Evolutionary conservation across 495 filamentous ascomycete species (phyloP).

Genomic region (Podospora sp.): DNA sequence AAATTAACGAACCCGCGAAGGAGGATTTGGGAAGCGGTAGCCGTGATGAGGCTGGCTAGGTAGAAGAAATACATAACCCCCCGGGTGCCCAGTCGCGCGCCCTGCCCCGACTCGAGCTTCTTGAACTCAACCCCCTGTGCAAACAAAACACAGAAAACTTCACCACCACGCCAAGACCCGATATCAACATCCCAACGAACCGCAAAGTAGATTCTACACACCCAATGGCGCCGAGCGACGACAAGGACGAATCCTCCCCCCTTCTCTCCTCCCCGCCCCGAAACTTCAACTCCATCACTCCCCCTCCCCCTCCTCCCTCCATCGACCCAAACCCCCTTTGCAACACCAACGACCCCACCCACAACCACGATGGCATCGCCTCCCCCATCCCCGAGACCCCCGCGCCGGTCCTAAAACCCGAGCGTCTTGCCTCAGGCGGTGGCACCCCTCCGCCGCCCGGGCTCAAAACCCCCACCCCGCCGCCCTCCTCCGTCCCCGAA

Average conservation of each 20-base stretch:
- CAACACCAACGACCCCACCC: slow-evolving; percentile 6
- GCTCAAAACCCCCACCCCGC: neutral
- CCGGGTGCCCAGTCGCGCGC: neutral
- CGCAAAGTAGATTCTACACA: neutral
- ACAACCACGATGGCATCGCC: slow-evolving; percentile 1
- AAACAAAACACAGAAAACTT: neutral
- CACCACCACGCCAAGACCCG: neutral
- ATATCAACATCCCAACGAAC: no score
- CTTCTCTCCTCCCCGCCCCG: neutral
- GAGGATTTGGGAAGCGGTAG: neutral
- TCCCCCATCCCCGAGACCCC: neutral
- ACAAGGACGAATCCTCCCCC: slow-evolving; percentile 8
- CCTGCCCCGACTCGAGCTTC: neutral
- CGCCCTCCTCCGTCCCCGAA: neutral
- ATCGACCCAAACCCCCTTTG: neutral
- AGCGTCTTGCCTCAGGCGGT: no score
- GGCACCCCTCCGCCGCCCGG: neutral
- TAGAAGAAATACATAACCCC: neutral
- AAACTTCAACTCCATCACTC: slow-evolving; percentile 10
- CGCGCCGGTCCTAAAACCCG: neutral
- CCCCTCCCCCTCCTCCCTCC: neutral
- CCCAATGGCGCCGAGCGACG: neutral
- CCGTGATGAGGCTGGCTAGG: neutral
- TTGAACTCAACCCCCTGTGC: neutral
- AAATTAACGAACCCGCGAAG: neutral